phyloP scores from a whole-genome alignment of 2,329 filamentous ascomycete genomes.

The Septoria linicola region DNA sequence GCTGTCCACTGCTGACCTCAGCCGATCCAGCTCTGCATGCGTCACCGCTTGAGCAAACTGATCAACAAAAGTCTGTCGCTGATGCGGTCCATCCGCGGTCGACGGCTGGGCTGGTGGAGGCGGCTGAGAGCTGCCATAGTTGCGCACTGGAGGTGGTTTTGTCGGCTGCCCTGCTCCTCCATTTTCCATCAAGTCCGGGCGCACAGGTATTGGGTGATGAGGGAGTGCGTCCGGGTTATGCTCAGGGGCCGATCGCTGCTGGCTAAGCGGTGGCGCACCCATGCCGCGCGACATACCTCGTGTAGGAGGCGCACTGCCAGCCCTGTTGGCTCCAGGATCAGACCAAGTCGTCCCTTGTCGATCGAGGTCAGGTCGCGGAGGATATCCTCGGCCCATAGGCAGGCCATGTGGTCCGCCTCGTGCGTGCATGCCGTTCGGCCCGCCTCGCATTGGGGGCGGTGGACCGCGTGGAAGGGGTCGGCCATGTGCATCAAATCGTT shows the following conservation, averaged over 20 bases:
- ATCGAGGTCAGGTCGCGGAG: constrained; percentile 24
- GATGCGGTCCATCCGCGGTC: constrained; percentile 33
- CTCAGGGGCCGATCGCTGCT: constrained; percentile 29
- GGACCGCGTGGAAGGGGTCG: constrained; percentile 14
- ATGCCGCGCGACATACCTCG: constrained; percentile 15
- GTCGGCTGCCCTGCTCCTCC: constrained; percentile 32
- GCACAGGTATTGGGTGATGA: constrained; percentile 54
- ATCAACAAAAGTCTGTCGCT: constrained; percentile 28
- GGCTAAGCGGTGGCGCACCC: constrained; percentile 32
- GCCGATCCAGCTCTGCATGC: constrained; percentile 67
- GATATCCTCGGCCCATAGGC: constrained; percentile 13
- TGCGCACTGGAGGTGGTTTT: constrained; percentile 54
- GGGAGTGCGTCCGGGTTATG: constrained; percentile 52
- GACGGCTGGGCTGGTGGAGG: constrained; percentile 27
- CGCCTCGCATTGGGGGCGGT: constrained; percentile 4
- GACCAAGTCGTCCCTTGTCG: constrained; percentile 29
- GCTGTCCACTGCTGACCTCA: constrained; percentile 67
- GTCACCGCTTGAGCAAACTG: constrained; percentile 61
- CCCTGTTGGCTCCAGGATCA: constrained; percentile 28
- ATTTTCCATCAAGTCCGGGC: constrained; percentile 46
- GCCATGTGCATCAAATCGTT: constrained; percentile 19
- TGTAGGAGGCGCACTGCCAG: constrained; percentile 29
- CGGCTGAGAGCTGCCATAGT: constrained; percentile 48
- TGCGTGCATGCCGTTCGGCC: constrained; percentile 6
- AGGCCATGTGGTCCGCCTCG: constrained; percentile 12